Evolutionary conservation across 768 basidiomycete genomes (phyloP).

Genomic region (Pluteus cervinus): DNA sequence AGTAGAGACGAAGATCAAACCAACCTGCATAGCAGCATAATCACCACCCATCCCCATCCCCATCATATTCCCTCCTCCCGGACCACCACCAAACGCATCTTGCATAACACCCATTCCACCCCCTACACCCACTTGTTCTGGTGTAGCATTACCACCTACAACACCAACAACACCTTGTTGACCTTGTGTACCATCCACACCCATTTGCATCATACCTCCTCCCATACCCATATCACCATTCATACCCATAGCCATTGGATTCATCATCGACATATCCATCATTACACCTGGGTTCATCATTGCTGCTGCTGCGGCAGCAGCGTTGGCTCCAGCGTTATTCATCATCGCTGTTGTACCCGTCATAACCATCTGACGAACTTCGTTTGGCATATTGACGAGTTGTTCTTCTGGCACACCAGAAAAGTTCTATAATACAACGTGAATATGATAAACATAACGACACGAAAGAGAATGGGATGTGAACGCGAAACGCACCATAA

Average conservation of each 20-base stretch:
- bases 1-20: constrained; percentile 23
- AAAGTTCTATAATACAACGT: constrained; percentile 50
- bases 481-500: constrained; percentile 51
- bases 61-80: constrained; percentile 52
- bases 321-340: constrained; percentile 48
- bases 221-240: constrained; percentile 63
- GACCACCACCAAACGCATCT: constrained; percentile 36
- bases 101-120: constrained; percentile 40
- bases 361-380: constrained; percentile 84
- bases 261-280: constrained; percentile 77
- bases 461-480: background rate
- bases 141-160: constrained; percentile 30
- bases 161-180: constrained; percentile 29
- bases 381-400: constrained; percentile 68
- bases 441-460: constrained; percentile 7
- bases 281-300: constrained; percentile 66
- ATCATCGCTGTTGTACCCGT: constrained; percentile 76
- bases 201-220: constrained; percentile 54
- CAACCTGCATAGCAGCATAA: constrained; percentile 72
- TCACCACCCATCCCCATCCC: constrained; percentile 67
- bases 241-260: constrained; percentile 58
- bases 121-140: constrained; percentile 37
- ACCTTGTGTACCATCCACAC: constrained; percentile 31
- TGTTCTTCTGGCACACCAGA: constrained; percentile 80
- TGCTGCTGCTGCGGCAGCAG: constrained; percentile 19